Evolutionary conservation across 1,139 yeast species (phyloP).

Genomic region (Diutina sp.): DNA sequence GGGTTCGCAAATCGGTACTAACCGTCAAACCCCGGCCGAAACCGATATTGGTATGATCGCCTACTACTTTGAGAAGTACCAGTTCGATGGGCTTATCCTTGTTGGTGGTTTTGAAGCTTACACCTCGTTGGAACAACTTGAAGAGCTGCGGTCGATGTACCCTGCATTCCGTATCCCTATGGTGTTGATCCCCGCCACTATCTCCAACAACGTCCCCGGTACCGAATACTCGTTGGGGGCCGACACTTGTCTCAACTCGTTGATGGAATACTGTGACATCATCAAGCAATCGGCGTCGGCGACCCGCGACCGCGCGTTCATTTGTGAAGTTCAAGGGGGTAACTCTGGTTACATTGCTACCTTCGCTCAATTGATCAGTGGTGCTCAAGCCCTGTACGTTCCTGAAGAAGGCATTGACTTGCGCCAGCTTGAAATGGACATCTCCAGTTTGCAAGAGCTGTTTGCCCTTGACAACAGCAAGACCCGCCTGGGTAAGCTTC

Average conservation of each 20-base stretch:
- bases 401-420: conserved; percentile 59
- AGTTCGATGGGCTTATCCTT: conserved; percentile 60
- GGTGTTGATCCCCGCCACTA: conserved; percentile 73
- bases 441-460: conserved; percentile 39
- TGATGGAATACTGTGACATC: conserved; percentile 68
- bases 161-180: conserved; percentile 70
- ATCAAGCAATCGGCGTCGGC: conserved; percentile 73
- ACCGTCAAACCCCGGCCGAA: conserved; percentile 55
- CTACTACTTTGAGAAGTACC: conserved; percentile 59
- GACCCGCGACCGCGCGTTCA: conserved; percentile 64
- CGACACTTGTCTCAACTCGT: conserved; percentile 66
- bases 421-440: conserved; percentile 48
- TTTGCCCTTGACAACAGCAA: conserved; percentile 49
- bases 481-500: conserved; percentile 66
- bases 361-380: conserved; percentile 53
- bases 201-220: conserved; percentile 77
- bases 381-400: conserved; percentile 64
- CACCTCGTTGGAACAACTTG: conserved; percentile 53
- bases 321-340: conserved; percentile 82
- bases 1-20: conserved; percentile 77
- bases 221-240: conserved; percentile 70
- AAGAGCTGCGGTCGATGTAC: conserved; percentile 46
- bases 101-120: conserved; percentile 81
- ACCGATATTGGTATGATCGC: conserved; percentile 65
- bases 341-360: conserved; percentile 72